Evolutionary conservation across 2,329 filamentous ascomycete species (phyloP).

Genomic region (Corniculantispora saksenae): DNA sequence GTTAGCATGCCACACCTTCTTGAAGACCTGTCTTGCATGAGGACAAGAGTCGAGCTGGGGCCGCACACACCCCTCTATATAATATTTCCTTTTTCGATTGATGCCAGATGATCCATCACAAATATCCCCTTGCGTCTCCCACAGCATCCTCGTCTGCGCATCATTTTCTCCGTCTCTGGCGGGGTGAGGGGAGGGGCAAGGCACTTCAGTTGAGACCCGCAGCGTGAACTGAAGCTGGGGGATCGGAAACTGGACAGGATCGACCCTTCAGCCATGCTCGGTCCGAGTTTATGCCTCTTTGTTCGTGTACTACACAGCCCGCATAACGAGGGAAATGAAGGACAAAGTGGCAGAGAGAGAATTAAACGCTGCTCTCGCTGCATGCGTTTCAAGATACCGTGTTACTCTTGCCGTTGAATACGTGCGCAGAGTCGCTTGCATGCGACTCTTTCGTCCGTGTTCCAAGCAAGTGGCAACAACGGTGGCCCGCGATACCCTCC

Average conservation of each 20-base stretch:
- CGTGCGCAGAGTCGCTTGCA: background rate
- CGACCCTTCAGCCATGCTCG: too few relatives aligned
- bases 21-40: conserved; percentile 6
- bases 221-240: too few relatives aligned
- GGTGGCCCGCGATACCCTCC: background rate
- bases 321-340: background rate
- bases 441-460: background rate
- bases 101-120: background rate
- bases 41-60: too few relatives aligned
- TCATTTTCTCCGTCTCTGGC: background rate
- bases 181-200: too few relatives aligned
- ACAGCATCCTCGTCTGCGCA: background rate
- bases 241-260: too few relatives aligned
- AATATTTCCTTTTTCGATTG: background rate
- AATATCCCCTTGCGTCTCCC: too few relatives aligned
- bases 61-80: background rate
- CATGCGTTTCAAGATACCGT: background rate
- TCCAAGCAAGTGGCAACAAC: background rate
- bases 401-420: background rate
- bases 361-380: background rate
- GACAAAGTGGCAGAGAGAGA: background rate
- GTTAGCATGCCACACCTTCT: background rate
- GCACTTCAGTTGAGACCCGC: too few relatives aligned
- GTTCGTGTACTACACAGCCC: too few relatives aligned
- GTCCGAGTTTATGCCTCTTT: too few relatives aligned